Base-by-base conservation (phyloP, 345 rosid species). In the Lumnitzera racemosa region DNA sequence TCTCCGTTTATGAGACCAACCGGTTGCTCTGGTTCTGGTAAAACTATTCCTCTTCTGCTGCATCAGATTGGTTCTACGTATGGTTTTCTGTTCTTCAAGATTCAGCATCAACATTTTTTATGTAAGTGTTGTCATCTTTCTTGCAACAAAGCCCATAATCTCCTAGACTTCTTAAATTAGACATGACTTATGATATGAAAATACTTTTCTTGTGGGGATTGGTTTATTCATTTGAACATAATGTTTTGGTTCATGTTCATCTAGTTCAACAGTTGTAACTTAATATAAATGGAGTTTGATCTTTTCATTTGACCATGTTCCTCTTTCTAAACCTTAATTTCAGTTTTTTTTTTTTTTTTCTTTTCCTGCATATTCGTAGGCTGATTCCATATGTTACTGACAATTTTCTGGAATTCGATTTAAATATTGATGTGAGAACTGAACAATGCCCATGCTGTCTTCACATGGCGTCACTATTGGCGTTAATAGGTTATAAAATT, bases 181-280 rank as follows among this genome's bases (percentile, higher is more conserved):
- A 58, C 20, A 50, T 11, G 49, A 23, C 25, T 63, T 16, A 55
- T 66, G 50, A 50, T 71, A 46, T 56, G 60, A 49, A 61, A 1
- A 49, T 47, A 15, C 52, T 24, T 53, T 46, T 36, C 36, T 11
- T 12, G 55, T 72, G 73, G 64, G 69, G 46, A 80, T 72, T 76
- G 75, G 76, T 80, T 79, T 55, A 75, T 77, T 80, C 70, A 69
- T 70, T 70, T 68, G 65, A 51, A 51, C 49, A 66, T 67, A 53
- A 24, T 43, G 24, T 57, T 62, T 47, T 63, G 31, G 29, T 9
- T 8, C 48, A 36, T 24, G 29, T 9, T 8, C 48, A 36, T 24
- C 24, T 58, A 3, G 51, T 24, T 54, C 27, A 49, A 64, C 50
- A 62, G 13, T 60, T 68, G 51, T 41, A 60, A 64, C 49, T 69